These are phyloP conservation scores for Mycena haematopus DNA, from an alignment of 768 basidiomycete genomes.

Conservation along the genomic window DNA sequence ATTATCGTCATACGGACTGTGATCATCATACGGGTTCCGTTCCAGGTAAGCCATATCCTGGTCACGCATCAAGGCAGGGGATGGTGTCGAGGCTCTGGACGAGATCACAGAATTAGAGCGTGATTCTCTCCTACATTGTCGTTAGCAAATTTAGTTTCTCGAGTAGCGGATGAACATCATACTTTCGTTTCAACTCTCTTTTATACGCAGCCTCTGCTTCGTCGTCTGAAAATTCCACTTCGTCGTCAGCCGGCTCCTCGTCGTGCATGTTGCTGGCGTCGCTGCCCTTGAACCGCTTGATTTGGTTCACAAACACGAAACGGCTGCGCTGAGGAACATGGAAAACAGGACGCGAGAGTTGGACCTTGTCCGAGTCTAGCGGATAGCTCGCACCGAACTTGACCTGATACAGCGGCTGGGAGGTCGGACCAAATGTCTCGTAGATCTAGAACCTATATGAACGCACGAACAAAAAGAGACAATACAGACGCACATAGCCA, in stretches of 20 bases:
- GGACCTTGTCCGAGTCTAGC: conserved; percentile 61
- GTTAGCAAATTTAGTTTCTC: conserved; percentile 10
- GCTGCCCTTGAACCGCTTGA: conserved; percentile 79
- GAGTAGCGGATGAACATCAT: conserved; percentile 31
- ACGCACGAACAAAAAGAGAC: conserved; percentile 5
- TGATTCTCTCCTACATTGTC: conserved; percentile 55
- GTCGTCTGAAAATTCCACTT: conserved; percentile 95
- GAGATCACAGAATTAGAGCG: conserved; percentile 55
- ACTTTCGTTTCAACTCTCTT: conserved; percentile 66
- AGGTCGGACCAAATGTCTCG: conserved; percentile 95
- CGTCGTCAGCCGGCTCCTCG: conserved; percentile 90
- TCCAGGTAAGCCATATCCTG: conserved; percentile 60
- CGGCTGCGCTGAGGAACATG: conserved; percentile 82
- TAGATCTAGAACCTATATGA: conserved; percentile 62
- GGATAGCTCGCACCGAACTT: conserved; percentile 75
- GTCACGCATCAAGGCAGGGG: conserved; percentile 58
- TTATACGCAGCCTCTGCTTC: conserved; percentile 85
- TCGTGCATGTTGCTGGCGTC: conserved; percentile 96
- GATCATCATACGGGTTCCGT: conserved; percentile 68
- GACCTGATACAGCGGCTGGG: conserved; percentile 88
- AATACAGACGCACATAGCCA: conserved; percentile 72
- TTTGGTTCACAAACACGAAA: conserved; percentile 81
- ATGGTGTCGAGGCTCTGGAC: conserved; percentile 63
- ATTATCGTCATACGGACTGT: conserved; percentile 74
- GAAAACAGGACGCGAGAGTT: conserved; percentile 70